Evolutionary conservation across 352 stramenopile genomes (phyloP), one percentile per base, ranked within the genome.

Genomic region (Elongisporangium anandrum): DNA sequence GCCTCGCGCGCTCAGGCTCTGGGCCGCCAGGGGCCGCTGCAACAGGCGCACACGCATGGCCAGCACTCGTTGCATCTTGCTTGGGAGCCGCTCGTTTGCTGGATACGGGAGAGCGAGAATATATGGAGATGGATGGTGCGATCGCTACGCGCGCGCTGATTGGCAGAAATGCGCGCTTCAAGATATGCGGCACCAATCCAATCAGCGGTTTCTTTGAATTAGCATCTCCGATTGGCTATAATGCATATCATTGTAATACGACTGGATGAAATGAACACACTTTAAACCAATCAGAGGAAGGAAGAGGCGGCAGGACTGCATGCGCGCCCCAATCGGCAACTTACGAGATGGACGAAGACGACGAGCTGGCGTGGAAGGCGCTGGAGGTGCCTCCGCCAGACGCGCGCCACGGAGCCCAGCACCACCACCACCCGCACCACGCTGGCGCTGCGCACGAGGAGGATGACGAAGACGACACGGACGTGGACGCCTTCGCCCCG

Each of bases 11-110:
- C 24, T 34, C 24, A 34, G 24, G 24, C 24, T 34, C 24, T 22
- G 29, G 10, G 20, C 17, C 13, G 38, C 34, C 67, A 79, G 66
- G 54, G 79, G 76, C 56, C 81, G 81, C 72, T 86, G 77, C 52
- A 88, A 62, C 67, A 86, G 58, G 50, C 81, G 72, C 70, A 88
- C 56, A 48, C 78, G 81, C 74, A 70, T 71, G 47, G 65, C 63
- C 58, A 82, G 63, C 61, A 76, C 56, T 48, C 77, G 73, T 70
- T 84, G 73, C 73, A 86, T 82, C 8, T 15, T 71, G 20, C 15
- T 52, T 57, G 16, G 19, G 49, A 48, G 21, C 39, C 20, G 34
- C 26, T 26, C 19, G 17, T 50, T 54, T 52, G 29, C 15, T 52
- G 48, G 51, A 41, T 20, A n/a, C 17, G 22, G 19, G 21, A 20